phyloP scores from a whole-genome alignment of 2,329 filamentous ascomycete genomes.

The Didymella pomorum region DNA sequence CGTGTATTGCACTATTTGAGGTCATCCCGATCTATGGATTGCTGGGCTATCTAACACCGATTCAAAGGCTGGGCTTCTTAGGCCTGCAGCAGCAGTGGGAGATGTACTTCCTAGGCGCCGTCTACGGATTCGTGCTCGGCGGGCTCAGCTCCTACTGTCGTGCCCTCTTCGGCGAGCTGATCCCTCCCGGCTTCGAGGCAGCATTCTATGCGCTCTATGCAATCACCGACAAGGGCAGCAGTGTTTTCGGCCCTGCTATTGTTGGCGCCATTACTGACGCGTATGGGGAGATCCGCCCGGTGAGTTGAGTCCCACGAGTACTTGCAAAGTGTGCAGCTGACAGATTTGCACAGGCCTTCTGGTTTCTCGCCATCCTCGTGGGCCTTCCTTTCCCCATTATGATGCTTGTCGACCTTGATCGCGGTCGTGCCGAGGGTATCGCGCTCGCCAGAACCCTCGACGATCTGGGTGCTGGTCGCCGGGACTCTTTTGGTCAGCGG shows the following conservation, averaged over 20 bases:
- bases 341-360: conserved; percentile 70
- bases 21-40: conserved; percentile 92
- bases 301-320: conserved; percentile 29
- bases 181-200: conserved; percentile 91
- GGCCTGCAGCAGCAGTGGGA: conserved; percentile 96
- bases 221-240: conserved; percentile 96
- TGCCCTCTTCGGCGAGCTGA: conserved; percentile 89
- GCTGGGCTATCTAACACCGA: conserved; percentile 82
- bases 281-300: conserved; percentile 58
- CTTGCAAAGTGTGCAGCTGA: neutral
- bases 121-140: conserved; percentile 95
- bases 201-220: conserved; percentile 97
- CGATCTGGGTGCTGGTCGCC: conserved; percentile 22
- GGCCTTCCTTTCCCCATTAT: conserved; percentile 85
- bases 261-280: conserved; percentile 90
- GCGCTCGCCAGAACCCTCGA: conserved; percentile 52
- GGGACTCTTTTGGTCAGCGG: neutral
- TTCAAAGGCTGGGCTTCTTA: conserved; percentile 75
- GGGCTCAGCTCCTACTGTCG: conserved; percentile 91
- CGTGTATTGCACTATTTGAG: conserved; percentile 91
- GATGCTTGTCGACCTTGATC: conserved; percentile 82
- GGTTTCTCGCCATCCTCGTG: conserved; percentile 87
- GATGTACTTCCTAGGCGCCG: conserved; percentile 89
- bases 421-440: conserved; percentile 54
- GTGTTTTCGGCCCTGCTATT: conserved; percentile 91